Percentiles rank a stretch among this genome's conserved stretches.
These are phyloP conservation scores for Lipomyces yarrowii DNA, from an alignment of 1,139 yeast species.

Conservation along the genomic window DNA sequence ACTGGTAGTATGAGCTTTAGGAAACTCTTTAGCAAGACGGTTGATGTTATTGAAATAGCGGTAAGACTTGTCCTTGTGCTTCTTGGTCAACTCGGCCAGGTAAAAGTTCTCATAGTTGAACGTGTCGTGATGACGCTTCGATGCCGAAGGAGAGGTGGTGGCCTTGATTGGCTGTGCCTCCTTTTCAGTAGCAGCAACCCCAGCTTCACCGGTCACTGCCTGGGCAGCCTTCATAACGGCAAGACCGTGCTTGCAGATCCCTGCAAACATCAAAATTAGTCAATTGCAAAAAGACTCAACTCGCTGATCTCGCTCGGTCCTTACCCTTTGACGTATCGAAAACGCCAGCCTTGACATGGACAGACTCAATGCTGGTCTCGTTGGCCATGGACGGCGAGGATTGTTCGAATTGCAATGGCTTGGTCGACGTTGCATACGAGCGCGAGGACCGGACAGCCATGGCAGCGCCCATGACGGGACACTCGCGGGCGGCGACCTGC, in stretches of 20 bases:
- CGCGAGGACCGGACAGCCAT: slow-evolving; percentile 47
- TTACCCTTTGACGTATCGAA: slow-evolving; percentile 36
- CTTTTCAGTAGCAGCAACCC: neutral
- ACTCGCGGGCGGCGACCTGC: slow-evolving; percentile 65
- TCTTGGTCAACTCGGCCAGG: slow-evolving; percentile 63
- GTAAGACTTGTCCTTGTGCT: slow-evolving; percentile 87
- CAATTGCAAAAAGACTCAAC: neutral
- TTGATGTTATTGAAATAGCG: slow-evolving; percentile 96
- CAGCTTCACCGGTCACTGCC: slow-evolving; percentile 24
- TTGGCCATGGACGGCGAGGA: slow-evolving; percentile 43
- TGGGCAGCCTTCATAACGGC: slow-evolving; percentile 32
- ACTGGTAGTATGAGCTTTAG: slow-evolving; percentile 78
- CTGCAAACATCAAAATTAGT: slow-evolving; percentile 20
- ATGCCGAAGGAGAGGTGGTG: slow-evolving; percentile 20
- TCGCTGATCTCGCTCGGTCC: neutral
- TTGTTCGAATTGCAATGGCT: slow-evolving; percentile 48
- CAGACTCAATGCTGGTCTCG: slow-evolving; percentile 40
- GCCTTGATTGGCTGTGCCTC: slow-evolving; percentile 13
- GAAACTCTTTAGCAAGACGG: slow-evolving; percentile 91
- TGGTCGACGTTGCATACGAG: slow-evolving; percentile 60
- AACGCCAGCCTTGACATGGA: slow-evolving; percentile 42
- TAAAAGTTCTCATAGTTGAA: slow-evolving; percentile 72
- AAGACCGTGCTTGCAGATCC: slow-evolving; percentile 31
- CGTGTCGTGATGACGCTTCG: slow-evolving; percentile 35
- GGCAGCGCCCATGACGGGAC: slow-evolving; percentile 90